Evolutionary conservation across 2,329 filamentous ascomycete genomes (phyloP).

Genomic region (Ophiocordyceps camponoti-floridani): DNA sequence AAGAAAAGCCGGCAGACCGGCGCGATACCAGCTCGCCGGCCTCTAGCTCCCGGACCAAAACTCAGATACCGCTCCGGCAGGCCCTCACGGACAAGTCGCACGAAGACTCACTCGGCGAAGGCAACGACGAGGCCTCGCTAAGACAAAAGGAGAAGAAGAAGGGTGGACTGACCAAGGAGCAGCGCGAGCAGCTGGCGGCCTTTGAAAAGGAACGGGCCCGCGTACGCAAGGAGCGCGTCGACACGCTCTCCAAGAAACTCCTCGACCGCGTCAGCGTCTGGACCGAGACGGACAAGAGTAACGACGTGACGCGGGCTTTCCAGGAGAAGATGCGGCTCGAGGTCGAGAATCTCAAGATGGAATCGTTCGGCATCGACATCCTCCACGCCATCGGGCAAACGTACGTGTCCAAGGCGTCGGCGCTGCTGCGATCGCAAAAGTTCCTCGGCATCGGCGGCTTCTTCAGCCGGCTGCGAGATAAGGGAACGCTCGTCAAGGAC

Average conservation of each 20-base stretch:
- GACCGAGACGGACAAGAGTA: conserved; percentile 89
- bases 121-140: conserved; percentile 27
- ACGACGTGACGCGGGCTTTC: conserved; percentile 75
- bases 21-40: conserved; percentile 11
- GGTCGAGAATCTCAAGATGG: conserved; percentile 98
- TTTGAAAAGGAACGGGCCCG: conserved; percentile 73
- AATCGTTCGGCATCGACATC: conserved; percentile 92
- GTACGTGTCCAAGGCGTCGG: conserved; percentile 74
- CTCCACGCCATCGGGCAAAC: conserved; percentile 86
- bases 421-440: conserved; percentile 86
- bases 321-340: conserved; percentile 88
- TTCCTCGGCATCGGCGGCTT: conserved; percentile 93
- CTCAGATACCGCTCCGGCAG: conserved; percentile 56
- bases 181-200: conserved; percentile 76
- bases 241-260: conserved; percentile 68
- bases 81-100: conserved; percentile 68
- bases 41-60: conserved; percentile 22
- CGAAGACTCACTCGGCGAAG: conserved; percentile 21
- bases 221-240: conserved; percentile 77
- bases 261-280: conserved; percentile 80
- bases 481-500: conserved; percentile 91
- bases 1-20: conserved; percentile 12
- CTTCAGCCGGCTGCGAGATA: conserved; percentile 86
- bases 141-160: conserved; percentile 61
- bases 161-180: conserved; percentile 71